phyloP scores from a whole-genome alignment of 2,329 filamentous ascomycete species.

The Apiospora arundinis region DNA sequence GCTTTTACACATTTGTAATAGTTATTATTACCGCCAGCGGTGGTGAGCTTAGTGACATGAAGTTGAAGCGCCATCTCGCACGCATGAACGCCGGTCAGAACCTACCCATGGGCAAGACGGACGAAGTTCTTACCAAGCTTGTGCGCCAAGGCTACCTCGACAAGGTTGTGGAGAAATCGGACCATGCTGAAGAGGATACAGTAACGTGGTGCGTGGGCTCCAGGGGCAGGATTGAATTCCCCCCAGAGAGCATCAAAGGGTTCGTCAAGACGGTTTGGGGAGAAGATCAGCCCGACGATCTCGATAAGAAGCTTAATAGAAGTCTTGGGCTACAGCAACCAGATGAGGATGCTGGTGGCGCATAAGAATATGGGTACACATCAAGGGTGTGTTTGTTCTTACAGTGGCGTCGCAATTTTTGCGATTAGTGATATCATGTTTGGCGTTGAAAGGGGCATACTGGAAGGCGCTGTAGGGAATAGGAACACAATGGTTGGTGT shows the following conservation, averaged over 20 bases:
- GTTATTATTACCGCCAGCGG: conserved; percentile 77
- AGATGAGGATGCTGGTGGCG: background rate
- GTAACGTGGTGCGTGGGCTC: conserved; percentile 86
- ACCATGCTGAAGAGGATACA: conserved; percentile 71
- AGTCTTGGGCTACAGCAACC: conserved; percentile 61
- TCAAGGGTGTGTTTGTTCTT: background rate
- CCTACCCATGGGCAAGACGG: conserved; percentile 77
- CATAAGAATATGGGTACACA: background rate
- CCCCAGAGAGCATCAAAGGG: conserved; percentile 74
- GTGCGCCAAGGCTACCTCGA: conserved; percentile 84
- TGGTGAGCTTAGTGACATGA: conserved; percentile 77
- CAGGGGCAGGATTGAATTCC: conserved; percentile 84
- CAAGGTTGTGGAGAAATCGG: conserved; percentile 69
- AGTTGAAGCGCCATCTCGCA: conserved; percentile 76
- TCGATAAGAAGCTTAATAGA: conserved; percentile 64
- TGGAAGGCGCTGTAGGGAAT: conserved; percentile 3
- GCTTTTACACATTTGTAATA: conserved; percentile 80
- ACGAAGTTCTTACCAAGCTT: conserved; percentile 76
- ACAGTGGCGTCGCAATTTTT: background rate
- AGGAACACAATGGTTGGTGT: background rate
- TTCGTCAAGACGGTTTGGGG: conserved; percentile 70
- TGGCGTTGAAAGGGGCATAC: background rate
- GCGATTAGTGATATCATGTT: background rate
- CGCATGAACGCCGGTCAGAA: conserved; percentile 78
- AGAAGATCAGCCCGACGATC: conserved; percentile 55